Conservation (phyloP, 1,139 yeast genomes). For the Diutina pseudorugosa region DNA sequence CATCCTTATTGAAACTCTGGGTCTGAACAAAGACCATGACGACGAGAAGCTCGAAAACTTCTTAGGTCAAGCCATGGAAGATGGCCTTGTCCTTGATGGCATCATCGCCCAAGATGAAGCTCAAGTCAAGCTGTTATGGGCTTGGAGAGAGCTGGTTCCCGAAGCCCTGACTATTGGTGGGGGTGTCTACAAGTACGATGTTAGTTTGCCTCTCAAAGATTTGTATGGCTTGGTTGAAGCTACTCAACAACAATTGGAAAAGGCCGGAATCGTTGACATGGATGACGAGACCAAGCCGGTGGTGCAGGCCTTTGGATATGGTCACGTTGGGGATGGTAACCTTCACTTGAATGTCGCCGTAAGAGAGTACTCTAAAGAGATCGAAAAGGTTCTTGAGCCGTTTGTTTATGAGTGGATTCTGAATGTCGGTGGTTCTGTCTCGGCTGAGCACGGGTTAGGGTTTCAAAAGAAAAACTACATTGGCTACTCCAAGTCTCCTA, state of each 20-base stretch:
- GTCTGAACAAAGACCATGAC: slow-evolving; percentile 81
- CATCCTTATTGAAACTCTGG: slow-evolving; percentile 85
- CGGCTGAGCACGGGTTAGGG: slow-evolving; percentile 97
- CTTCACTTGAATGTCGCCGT: slow-evolving; percentile 86
- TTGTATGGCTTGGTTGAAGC: slow-evolving; percentile 76
- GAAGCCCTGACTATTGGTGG: slow-evolving; percentile 81
- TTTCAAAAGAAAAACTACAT: slow-evolving; percentile 88
- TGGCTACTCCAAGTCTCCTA: slow-evolving; percentile 65
- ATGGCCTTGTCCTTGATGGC: slow-evolving; percentile 77
- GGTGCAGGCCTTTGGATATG: slow-evolving; percentile 83
- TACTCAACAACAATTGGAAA: slow-evolving; percentile 43
- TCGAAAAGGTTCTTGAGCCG: slow-evolving; percentile 78
- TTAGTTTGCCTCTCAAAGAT: slow-evolving; percentile 71
- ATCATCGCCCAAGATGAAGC: slow-evolving; percentile 93
- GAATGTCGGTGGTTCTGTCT: slow-evolving; percentile 65
- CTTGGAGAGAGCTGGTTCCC: slow-evolving; percentile 89
- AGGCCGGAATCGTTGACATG: slow-evolving; percentile 49
- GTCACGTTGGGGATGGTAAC: slow-evolving; percentile 95
- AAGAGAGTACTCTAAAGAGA: slow-evolving; percentile 64
- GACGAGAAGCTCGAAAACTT: slow-evolving; percentile 69
- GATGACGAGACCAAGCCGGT: slow-evolving; percentile 64
- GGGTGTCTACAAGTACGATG: slow-evolving; percentile 95
- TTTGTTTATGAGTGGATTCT: slow-evolving; percentile 87
- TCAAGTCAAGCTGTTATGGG: slow-evolving; percentile 74
- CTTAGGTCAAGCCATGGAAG: slow-evolving; percentile 75